Evolutionary conservation across 352 stramenopile species (phyloP).

Genomic region (Pythium aristosporum): DNA sequence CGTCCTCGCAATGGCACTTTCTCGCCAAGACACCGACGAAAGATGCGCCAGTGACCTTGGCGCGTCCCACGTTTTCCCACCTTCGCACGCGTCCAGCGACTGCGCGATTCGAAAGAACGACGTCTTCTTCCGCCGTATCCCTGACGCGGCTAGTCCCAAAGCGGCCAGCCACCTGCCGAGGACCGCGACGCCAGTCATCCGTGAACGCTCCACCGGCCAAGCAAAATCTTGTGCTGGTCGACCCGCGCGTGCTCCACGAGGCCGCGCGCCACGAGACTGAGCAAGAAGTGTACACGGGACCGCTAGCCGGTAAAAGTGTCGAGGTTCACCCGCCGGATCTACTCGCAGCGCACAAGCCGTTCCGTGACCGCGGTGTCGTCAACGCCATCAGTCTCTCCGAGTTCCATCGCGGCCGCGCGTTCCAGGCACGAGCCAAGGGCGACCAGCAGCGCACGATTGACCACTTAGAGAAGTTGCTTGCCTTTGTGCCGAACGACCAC

Average conservation of each 20-base stretch:
- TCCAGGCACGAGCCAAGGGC: constrained; percentile 48
- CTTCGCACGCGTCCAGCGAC: constrained; percentile 17
- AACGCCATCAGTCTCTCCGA: constrained; percentile 43
- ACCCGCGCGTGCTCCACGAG: constrained; percentile 42
- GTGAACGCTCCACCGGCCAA: neutral
- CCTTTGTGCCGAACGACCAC: constrained; percentile 15
- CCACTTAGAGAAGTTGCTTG: constrained; percentile 37
- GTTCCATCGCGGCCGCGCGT: constrained; percentile 37
- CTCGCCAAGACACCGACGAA: constrained; percentile 14
- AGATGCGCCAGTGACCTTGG: neutral
- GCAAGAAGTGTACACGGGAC: constrained; percentile 46
- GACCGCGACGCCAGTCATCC: constrained; percentile 1
- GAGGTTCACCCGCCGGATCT: constrained; percentile 29
- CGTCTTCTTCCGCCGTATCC: neutral
- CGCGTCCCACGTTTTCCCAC: constrained; percentile 1
- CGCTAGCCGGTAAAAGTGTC: constrained; percentile 47
- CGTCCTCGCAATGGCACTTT: constrained; percentile 28
- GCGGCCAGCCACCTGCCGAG: constrained; percentile 17
- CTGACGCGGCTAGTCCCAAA: constrained; percentile 1
- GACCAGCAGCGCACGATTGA: constrained; percentile 43
- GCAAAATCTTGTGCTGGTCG: neutral
- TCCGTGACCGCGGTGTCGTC: constrained; percentile 23
- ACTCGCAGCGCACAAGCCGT: constrained; percentile 17
- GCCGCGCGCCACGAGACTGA: constrained; percentile 36
- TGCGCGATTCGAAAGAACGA: neutral